Percentiles rank a stretch among this genome's conserved stretches.
phyloP scores from a whole-genome alignment of 805 yeast genomes.

The Yamadazyma takamatsuzukensis region DNA sequence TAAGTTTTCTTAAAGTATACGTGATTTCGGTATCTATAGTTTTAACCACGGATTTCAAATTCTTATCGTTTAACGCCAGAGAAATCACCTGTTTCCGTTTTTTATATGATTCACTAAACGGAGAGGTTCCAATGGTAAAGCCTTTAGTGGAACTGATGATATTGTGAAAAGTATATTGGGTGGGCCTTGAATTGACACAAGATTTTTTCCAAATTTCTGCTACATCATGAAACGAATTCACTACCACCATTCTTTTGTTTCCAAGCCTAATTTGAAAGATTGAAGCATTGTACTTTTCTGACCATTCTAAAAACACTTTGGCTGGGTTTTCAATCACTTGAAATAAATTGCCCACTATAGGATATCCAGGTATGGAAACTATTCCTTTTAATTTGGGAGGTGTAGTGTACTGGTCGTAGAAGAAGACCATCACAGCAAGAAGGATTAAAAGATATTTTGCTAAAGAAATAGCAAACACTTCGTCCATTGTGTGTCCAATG shows the following conservation, averaged over 20 bases:
- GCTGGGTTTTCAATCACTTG: conserved; percentile 50
- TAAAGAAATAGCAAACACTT: no score
- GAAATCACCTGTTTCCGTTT: conserved; percentile 48
- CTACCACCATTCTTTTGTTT: conserved; percentile 52
- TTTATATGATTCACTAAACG: conserved; percentile 46
- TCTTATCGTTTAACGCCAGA: conserved; percentile 37
- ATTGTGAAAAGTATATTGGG: conserved; percentile 62
- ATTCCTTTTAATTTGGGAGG: conserved; percentile 15
- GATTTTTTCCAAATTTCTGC: conserved; percentile 47
- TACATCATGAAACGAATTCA: conserved; percentile 59
- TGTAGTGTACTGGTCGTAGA: no score
- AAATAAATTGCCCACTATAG: conserved; percentile 49
- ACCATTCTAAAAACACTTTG: conserved; percentile 42
- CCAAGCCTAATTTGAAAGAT: conserved; percentile 69
- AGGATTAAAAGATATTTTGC: no score
- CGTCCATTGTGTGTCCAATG: no score
- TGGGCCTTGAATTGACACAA: conserved; percentile 61
- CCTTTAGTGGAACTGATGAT: conserved; percentile 54
- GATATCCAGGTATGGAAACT: conserved; percentile 43
- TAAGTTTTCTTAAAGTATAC: conserved; percentile 17
- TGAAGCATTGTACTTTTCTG: conserved; percentile 31
- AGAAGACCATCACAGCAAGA: no score
- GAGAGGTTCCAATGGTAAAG: conserved; percentile 64
- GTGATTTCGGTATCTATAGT: conserved; percentile 39
- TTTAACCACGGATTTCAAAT: conserved; percentile 24